phyloP scores from a whole-genome alignment of 805 yeast genomes.

The Scheffersomyces lignosus region DNA sequence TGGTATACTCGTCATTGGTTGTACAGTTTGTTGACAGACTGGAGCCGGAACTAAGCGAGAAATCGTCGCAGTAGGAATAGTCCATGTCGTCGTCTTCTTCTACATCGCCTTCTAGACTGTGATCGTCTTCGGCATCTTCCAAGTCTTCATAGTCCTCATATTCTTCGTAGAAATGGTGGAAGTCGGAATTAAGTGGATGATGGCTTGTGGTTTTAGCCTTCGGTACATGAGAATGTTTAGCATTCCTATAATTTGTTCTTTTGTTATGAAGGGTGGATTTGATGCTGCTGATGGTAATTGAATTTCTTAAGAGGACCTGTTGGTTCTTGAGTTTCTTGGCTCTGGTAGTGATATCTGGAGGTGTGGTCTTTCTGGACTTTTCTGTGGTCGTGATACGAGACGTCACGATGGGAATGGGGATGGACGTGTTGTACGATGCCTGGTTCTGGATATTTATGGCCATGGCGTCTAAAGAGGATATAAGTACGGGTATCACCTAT shows the following conservation, averaged over 20 bases:
- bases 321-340: not conserved
- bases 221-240: not conserved
- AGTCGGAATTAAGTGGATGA: constrained; percentile 2
- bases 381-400: no score
- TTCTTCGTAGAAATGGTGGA: not conserved
- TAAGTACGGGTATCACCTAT: not conserved
- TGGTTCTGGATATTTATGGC: not conserved
- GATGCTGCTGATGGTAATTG: constrained; percentile 9
- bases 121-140: constrained; percentile 4
- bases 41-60: constrained; percentile 5
- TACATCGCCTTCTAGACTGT: constrained; percentile 4
- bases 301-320: constrained; percentile 1
- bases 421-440: not conserved
- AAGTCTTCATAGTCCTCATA: constrained; percentile 1
- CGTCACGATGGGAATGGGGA: no score
- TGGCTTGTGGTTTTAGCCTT: constrained; percentile 1
- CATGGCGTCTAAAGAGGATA: not conserved
- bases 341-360: no score
- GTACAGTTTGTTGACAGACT: not conserved
- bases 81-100: constrained; percentile 3
- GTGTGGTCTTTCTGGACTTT: no score
- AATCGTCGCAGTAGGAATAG: constrained; percentile 3
- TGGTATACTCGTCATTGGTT: no score
- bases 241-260: not conserved
- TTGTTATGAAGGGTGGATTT: constrained; percentile 5